Evolutionary conservation across 805 yeast genomes (phyloP).

Genomic region (Cyberlindnera xylosilytica): DNA sequence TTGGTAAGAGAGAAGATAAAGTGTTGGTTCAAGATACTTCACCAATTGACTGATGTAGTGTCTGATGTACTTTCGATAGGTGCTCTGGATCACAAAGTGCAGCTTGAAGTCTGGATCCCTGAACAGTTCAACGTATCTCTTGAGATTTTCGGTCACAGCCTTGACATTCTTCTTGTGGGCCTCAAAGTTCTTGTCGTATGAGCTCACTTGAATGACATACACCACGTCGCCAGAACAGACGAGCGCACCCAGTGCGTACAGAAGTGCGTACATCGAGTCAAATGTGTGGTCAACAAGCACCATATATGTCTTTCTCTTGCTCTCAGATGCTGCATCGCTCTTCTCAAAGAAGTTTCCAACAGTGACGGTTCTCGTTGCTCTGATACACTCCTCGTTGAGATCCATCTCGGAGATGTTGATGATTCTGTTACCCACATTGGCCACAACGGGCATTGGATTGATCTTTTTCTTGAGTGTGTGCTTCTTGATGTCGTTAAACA

Average conservation of each 20-base stretch:
- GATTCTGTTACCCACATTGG: slow-evolving; percentile 33
- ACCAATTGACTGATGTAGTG: slow-evolving; percentile 36
- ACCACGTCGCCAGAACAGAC: slow-evolving; percentile 79
- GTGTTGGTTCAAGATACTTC: slow-evolving; percentile 31
- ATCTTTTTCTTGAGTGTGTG: slow-evolving; percentile 18
- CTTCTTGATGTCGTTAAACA: slow-evolving; percentile 20
- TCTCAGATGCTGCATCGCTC: slow-evolving; percentile 9
- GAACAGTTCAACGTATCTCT: slow-evolving; percentile 15
- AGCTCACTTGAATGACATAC: slow-evolving; percentile 48
- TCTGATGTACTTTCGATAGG: slow-evolving; percentile 38
- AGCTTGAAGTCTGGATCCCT: slow-evolving; percentile 20
- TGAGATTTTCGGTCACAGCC: slow-evolving; percentile 11
- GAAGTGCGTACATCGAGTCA: slow-evolving; percentile 79
- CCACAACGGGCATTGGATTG: slow-evolving; percentile 26
- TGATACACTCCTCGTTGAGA: slow-evolving; percentile 46
- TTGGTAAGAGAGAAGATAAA: slow-evolving; percentile 21
- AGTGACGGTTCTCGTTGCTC: slow-evolving; percentile 67
- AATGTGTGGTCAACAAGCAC: slow-evolving; percentile 81
- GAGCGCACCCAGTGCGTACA: slow-evolving; percentile 85
- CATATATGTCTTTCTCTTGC: slow-evolving; percentile 28
- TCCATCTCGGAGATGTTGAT: slow-evolving; percentile 55
- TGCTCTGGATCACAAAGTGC: slow-evolving; percentile 31
- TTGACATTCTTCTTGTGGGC: slow-evolving; percentile 16
- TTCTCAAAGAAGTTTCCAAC: slow-evolving; percentile 56
- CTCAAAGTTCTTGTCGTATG: slow-evolving; percentile 37